A percentile compares a stretch with the other conserved stretches of the same genome.
These are phyloP conservation scores for Citrullus amarus DNA, from an alignment of 306 rosid species.

Conservation along the genomic window DNA sequence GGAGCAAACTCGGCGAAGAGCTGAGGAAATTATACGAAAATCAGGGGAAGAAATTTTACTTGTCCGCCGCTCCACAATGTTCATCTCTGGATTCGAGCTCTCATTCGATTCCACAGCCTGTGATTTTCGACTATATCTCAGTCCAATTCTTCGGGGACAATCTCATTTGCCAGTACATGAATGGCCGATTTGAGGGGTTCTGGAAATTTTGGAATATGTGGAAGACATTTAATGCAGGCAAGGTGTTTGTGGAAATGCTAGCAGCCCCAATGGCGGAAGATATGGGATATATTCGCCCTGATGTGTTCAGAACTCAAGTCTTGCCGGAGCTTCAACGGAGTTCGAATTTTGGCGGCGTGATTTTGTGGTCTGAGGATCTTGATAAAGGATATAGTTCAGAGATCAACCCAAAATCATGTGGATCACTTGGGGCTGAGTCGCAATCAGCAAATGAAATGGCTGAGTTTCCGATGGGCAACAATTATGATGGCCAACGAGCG, in stretches of 20 bases:
- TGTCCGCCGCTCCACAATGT: slow-evolving; percentile 13
- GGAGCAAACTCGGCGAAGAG: not conserved
- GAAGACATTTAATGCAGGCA: not conserved
- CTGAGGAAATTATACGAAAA: not conserved
- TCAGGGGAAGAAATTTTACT: slow-evolving; percentile 8
- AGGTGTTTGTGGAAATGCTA: not conserved
- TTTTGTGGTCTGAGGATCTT: not conserved
- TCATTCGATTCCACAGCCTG: not conserved
- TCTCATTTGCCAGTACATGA: not conserved
- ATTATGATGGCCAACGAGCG: not conserved
- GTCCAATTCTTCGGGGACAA: slow-evolving; percentile 7
- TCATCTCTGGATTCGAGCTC: not conserved
- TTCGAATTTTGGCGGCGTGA: not conserved
- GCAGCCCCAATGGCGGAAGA: not conserved
- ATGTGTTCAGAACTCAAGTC: not conserved
- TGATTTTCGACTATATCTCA: slow-evolving; percentile 12
- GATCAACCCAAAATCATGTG: not conserved
- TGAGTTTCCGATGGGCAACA: not conserved
- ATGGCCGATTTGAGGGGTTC: not conserved
- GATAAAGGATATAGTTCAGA: not conserved
- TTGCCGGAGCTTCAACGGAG: not conserved
- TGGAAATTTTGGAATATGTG: not conserved
- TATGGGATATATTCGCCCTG: not conserved
- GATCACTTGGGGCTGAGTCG: not conserved
- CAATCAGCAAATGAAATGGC: not conserved